phyloP scores from a whole-genome alignment of 129 eudicot genomes.

The Artemisia argyi region DNA sequence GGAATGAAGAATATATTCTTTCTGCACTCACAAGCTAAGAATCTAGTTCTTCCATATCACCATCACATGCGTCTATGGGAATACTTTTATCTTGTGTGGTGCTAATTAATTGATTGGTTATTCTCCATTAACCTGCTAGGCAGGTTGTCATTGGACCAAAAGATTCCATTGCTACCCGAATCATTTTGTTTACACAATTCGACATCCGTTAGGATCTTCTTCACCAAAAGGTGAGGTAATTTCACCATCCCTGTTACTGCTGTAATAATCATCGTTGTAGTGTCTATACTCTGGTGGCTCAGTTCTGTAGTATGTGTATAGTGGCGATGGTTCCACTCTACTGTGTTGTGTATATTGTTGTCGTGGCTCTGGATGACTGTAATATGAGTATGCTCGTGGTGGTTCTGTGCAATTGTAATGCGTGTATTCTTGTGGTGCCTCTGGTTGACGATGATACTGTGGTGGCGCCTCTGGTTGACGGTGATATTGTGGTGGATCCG shows the following conservation, averaged over 20 bases:
- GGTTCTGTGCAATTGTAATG: slow-evolving; percentile 32
- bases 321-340: slow-evolving; percentile 33
- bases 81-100: slow-evolving; percentile 22
- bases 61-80: slow-evolving; percentile 34
- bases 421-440: slow-evolving; percentile 32
- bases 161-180: slow-evolving; percentile 13
- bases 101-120: slow-evolving; percentile 14
- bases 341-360: slow-evolving; percentile 33
- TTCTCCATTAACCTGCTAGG: slow-evolving; percentile 15
- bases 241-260: slow-evolving; percentile 44
- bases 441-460: background rate
- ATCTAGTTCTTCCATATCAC: slow-evolving; percentile 44
- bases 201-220: slow-evolving; percentile 92
- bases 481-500: slow-evolving; percentile 1
- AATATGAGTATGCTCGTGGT: slow-evolving; percentile 31
- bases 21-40: slow-evolving; percentile 51
- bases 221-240: slow-evolving; percentile 71
- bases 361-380: slow-evolving; percentile 37
- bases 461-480: slow-evolving; percentile 7
- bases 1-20: slow-evolving; percentile 53
- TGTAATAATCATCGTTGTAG: slow-evolving; percentile 37
- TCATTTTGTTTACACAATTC: slow-evolving; percentile 43
- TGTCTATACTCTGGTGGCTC: slow-evolving; percentile 37
- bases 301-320: slow-evolving; percentile 25
- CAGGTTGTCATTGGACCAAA: slow-evolving; percentile 22